phyloP scores from a whole-genome alignment of 345 rosid genomes.

The Corchorus capsularis region DNA sequence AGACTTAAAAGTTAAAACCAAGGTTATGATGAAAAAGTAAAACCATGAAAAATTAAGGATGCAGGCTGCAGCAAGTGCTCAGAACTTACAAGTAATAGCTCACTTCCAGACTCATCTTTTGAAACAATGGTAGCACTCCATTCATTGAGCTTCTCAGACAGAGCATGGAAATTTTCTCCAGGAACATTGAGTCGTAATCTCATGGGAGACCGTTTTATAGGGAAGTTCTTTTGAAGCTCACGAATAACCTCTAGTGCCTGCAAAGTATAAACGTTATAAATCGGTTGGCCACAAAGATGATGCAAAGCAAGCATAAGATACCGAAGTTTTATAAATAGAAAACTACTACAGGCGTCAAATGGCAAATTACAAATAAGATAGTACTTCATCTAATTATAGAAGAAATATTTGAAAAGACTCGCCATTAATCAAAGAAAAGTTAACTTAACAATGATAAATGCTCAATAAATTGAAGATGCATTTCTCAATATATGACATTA shows the following conservation, averaged over 20 bases:
- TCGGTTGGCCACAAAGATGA: neutral
- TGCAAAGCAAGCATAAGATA: neutral
- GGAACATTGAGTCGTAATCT: conserved; percentile 65
- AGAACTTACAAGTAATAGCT: conserved; percentile 65
- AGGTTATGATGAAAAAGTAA: neutral
- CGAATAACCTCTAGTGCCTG: conserved; percentile 94
- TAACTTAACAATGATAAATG: neutral
- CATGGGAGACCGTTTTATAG: conserved; percentile 93
- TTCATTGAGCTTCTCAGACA: conserved; percentile 57
- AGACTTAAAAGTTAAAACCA: neutral
- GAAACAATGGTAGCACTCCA: conserved; percentile 73
- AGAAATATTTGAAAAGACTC: neutral
- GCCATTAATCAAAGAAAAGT: neutral
- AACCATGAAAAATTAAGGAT: neutral
- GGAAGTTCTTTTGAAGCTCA: conserved; percentile 93
- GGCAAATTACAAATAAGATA: neutral
- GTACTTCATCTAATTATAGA: neutral
- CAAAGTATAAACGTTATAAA: neutral
- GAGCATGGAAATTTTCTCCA: conserved; percentile 42
- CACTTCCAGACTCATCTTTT: conserved; percentile 73
- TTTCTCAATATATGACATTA: neutral
- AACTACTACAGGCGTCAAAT: neutral
- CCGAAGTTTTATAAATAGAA: neutral
- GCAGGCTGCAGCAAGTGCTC: neutral
- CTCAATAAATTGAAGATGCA: neutral